Conservation (phyloP, 176 grass and related monocot genomes). For the Oryza officinalis region DNA sequence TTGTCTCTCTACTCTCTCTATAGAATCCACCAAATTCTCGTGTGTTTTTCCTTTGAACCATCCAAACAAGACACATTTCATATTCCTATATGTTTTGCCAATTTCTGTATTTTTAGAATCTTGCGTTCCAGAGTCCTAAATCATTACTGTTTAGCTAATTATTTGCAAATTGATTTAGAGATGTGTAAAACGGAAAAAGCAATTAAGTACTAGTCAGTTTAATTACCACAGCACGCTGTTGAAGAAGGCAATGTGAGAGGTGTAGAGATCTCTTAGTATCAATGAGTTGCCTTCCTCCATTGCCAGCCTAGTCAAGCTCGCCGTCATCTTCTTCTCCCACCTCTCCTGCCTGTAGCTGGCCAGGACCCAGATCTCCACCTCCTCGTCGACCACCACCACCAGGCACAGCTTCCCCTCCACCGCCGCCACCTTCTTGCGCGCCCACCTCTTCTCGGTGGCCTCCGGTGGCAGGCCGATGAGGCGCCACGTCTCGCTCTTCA, state of each 20-base stretch:
- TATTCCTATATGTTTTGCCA: no score
- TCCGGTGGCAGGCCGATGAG: conserved; percentile 32
- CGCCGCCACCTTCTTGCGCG: conserved; percentile 27
- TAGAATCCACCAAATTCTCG: no score
- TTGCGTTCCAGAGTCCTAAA: no score
- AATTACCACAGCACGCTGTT: conserved; percentile 23
- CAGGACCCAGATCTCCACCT: conserved; percentile 35
- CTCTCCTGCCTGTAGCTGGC: background rate
- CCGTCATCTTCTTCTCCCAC: conserved; percentile 41
- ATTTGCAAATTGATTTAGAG: background rate
- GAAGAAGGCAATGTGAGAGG: conserved; percentile 17
- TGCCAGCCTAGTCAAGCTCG: conserved; percentile 20
- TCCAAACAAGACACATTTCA: no score
- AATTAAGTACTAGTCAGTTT: background rate
- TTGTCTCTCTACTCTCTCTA: no score
- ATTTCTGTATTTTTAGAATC: no score
- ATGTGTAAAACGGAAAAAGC: background rate
- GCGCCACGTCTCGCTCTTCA: conserved; percentile 22
- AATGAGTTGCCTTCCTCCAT: background rate
- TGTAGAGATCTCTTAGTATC: conserved; percentile 29
- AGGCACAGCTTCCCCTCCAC: conserved; percentile 43
- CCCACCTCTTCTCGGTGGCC: background rate
- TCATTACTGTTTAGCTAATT: background rate
- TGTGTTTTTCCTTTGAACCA: no score
- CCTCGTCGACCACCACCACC: background rate